Percentiles rank a stretch among this genome's conserved stretches.
Evolutionary conservation across 1,284 basidiomycete genomes (phyloP).

Genomic region (Cryptococcus neoformans): DNA sequence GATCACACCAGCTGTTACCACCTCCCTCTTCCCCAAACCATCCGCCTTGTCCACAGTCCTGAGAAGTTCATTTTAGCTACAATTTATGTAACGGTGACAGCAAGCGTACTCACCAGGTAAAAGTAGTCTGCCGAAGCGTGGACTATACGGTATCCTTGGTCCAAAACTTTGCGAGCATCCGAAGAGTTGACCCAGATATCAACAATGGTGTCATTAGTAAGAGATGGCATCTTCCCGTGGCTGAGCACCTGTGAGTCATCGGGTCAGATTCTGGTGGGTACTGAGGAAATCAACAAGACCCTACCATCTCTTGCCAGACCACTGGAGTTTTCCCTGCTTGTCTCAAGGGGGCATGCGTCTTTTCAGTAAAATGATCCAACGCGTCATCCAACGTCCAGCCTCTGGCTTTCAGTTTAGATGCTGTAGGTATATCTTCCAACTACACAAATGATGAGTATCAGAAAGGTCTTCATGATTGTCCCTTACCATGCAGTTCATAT

Average conservation of each 20-base stretch:
- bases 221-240: constrained; percentile 56
- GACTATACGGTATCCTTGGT: constrained; percentile 61
- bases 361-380: constrained; percentile 60
- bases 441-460: constrained; percentile 11
- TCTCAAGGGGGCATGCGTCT: constrained; percentile 51
- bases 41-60: constrained; percentile 75
- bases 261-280: too few relatives aligned
- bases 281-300: too few relatives aligned
- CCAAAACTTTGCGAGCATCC: constrained; percentile 59
- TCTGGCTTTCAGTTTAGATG: constrained; percentile 53
- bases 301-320: constrained; percentile 63
- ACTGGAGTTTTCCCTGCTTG: constrained; percentile 58
- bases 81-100: too few relatives aligned
- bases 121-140: constrained; percentile 70
- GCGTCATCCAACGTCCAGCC: constrained; percentile 63
- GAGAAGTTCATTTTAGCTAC: not conserved
- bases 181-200: constrained; percentile 68
- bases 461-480: not conserved
- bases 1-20: constrained; percentile 64
- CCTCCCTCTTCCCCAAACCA: constrained; percentile 63
- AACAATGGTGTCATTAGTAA: constrained; percentile 66
- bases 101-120: constrained; percentile 58
- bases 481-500: not conserved
- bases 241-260: constrained; percentile 48
- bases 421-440: constrained; percentile 58